A percentile compares a stretch with the other conserved stretches of the same genome.
Conservation (phyloP, 2,329 filamentous ascomycete species). For the Cyphellophora attinorum region DNA sequence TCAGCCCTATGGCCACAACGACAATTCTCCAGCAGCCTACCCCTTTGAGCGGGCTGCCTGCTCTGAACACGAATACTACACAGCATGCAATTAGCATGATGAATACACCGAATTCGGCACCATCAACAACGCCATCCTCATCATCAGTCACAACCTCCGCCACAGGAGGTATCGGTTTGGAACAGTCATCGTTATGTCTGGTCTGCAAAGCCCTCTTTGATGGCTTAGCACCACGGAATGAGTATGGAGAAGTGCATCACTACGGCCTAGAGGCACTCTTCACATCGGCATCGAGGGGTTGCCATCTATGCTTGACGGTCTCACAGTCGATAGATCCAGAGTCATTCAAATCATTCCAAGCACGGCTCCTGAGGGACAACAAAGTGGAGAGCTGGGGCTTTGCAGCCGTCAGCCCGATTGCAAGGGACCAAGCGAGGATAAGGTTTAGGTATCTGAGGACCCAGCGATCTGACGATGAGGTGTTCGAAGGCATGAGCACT, state of each 20-base stretch:
- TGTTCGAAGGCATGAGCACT: background rate
- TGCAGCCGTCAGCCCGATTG: constrained; percentile 16
- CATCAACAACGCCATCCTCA: background rate
- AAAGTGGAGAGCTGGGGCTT: constrained; percentile 9
- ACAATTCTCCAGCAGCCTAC: background rate
- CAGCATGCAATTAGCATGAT: background rate
- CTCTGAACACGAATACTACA: no score
- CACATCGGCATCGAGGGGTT: constrained; percentile 14
- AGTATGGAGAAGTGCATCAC: constrained; percentile 14
- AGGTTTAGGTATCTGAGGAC: constrained; percentile 15
- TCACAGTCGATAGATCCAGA: constrained; percentile 19
- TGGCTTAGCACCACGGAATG: constrained; percentile 5
- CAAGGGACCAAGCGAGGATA: constrained; percentile 16
- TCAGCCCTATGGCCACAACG: no score
- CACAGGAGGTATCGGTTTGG: background rate
- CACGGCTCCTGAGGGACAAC: background rate
- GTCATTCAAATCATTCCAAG: constrained; percentile 12
- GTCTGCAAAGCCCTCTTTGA: constrained; percentile 17
- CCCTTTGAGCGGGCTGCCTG: background rate
- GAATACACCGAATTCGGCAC: background rate
- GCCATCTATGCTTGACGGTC: constrained; percentile 18
- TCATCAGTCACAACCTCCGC: background rate
- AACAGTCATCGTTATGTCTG: constrained; percentile 10
- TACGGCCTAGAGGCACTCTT: constrained; percentile 16
- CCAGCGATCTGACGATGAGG: background rate